phyloP scores from a whole-genome alignment of 2,329 filamentous ascomycete species.

The Botryotinia narcissicola region DNA sequence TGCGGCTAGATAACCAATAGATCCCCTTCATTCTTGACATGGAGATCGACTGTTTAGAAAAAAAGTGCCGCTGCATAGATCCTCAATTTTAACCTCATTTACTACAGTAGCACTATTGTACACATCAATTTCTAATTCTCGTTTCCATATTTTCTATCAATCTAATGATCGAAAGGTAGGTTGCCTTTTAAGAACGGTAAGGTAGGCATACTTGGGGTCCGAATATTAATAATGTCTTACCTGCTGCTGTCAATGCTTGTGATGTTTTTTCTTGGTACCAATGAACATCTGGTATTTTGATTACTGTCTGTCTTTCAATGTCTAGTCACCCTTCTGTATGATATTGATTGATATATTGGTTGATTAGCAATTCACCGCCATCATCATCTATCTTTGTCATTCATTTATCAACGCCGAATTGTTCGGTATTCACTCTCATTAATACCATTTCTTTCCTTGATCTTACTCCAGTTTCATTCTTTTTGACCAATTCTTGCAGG shows the following conservation, averaged over 20 bases:
- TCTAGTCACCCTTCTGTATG: neutral
- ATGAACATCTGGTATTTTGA: constrained; percentile 1
- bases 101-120: neutral
- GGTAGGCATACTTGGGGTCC: neutral
- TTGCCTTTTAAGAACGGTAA: neutral
- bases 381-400: constrained; percentile 7
- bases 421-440: constrained; percentile 11
- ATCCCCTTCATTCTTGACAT: neutral
- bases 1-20: constrained; percentile 12
- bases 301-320: neutral
- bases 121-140: neutral
- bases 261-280: constrained; percentile 6
- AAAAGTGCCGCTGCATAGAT: constrained; percentile 4
- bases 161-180: neutral
- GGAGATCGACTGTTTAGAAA: neutral
- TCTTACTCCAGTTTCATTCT: neutral
- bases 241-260: neutral
- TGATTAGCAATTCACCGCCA: constrained; percentile 14
- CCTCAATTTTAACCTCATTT: constrained; percentile 14
- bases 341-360: constrained; percentile 1
- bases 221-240: constrained; percentile 10
- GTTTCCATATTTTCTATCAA: constrained; percentile 3
- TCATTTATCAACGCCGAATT: neutral
- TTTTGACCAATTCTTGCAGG: neutral
- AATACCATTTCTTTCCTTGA: neutral